A percentile compares a stretch with the other conserved stretches of the same genome.
Conservation (phyloP, 2,329 filamentous ascomycete genomes). For the Rutstroemia sydowiana region DNA sequence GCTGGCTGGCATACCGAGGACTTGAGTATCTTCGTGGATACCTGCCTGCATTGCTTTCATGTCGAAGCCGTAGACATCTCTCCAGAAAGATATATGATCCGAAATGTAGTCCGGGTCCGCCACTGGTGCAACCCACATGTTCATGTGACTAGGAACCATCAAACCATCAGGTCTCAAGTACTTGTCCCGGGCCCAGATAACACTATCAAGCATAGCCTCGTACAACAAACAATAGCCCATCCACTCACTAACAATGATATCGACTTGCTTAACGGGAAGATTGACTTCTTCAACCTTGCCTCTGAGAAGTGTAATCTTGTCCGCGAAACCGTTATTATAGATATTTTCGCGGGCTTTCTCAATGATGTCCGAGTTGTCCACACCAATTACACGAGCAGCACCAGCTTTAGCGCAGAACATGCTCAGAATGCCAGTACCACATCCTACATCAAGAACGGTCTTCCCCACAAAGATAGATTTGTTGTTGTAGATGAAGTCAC, state of each 20-base stretch:
- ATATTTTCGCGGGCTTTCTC: constrained; percentile 97
- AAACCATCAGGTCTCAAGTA: constrained; percentile 81
- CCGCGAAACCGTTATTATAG: constrained; percentile 78
- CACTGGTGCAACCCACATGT: constrained; percentile 96
- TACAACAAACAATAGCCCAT: constrained; percentile 99
- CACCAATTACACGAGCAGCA: constrained; percentile 96
- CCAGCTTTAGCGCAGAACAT: constrained; percentile 79
- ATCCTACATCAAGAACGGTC: constrained; percentile 93
- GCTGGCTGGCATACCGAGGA: constrained; percentile 70
- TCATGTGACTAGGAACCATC: constrained; percentile 98
- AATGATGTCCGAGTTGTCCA: constrained; percentile 99
- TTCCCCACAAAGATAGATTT: constrained; percentile 88
- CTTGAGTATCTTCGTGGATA: no score
- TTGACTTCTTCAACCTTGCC: constrained; percentile 99
- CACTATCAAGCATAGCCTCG: constrained; percentile 98
- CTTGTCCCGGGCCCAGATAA: constrained; percentile 89
- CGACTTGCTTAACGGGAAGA: constrained; percentile 88
- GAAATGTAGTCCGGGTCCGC: constrained; percentile 88
- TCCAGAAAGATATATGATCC: constrained; percentile 56
- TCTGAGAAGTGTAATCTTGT: constrained; percentile 96
- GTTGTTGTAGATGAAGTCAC: constrained; percentile 96
- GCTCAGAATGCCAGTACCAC: constrained; percentile 94
- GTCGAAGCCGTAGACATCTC: constrained; percentile 97
- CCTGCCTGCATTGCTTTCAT: no score
- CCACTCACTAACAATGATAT: constrained; percentile 99